Base-by-base conservation (phyloP, 2,329 filamentous ascomycete genomes). In the Colletotrichum sp. region DNA sequence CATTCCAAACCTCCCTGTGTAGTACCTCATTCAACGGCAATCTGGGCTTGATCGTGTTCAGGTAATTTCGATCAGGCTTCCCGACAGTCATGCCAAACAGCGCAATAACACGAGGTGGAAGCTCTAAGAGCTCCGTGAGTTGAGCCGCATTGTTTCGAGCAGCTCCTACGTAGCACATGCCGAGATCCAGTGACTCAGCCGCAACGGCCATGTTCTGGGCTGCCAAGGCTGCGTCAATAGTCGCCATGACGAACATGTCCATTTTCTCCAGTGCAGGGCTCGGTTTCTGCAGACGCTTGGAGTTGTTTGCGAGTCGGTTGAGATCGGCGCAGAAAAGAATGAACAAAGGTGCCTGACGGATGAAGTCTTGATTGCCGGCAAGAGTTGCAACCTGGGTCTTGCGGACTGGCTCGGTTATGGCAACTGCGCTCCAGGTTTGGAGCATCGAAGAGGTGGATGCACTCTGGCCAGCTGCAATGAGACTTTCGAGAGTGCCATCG, bases 371-470 rank as follows among this genome's bases (percentile, higher is more conserved):
- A 75, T 83, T 78, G 39, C 78, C 80, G 55, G 80, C 80, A 5
- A 84, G 77, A 2, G 66, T 34, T 2, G 83, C 82, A 13, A 80
- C 79, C 62, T 78, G 36, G 21, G 77, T 71, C 60, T 84, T 83
- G 39, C 79, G 79, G n/a, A 70, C 75, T 6, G 78, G 65, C 49
- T 83, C 80, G 34, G 78, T 39, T 15, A 84, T 69, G 15, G 82
- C 81, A 26, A 84, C 76, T 16, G 81, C 81, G 69, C 82, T 83
- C 82, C 83, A 84, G 0, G 82, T 81, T 69, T 84, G 83, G 32
- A 84, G 76, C 75, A 84, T 84, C 9, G 81, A 84, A 16, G 82
- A 84, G 4, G 82, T 83, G 8, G 82, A 79, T 10, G 83, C 83
- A 71, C 82, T 83, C 70, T 84, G 83, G 4, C 79, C 83, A n/a